A percentile compares a stretch with the other conserved stretches of the same genome.
phyloP scores from a whole-genome alignment of 2,329 filamentous ascomycete genomes.

The Cladophialophora exuberans region DNA sequence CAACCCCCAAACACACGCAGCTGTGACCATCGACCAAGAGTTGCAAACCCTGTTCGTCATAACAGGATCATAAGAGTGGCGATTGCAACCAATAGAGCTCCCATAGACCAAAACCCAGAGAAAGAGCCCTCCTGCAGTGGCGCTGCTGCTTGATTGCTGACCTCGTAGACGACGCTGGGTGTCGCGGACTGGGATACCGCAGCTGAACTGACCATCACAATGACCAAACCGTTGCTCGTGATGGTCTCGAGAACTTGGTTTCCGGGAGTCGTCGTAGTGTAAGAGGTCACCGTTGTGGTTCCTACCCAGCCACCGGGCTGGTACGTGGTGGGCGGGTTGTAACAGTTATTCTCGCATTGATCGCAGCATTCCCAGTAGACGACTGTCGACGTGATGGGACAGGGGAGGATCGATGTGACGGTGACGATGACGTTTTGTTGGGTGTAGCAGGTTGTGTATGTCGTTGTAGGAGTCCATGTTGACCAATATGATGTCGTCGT shows the following conservation, averaged over 20 bases:
- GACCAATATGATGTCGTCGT: conserved; percentile 30
- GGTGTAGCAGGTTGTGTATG: conserved; percentile 26
- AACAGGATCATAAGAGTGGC: conserved; percentile 27
- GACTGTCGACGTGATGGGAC: conserved; percentile 28
- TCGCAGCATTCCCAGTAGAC: conserved; percentile 30
- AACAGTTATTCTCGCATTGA: conserved; percentile 26
- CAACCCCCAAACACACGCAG: no score
- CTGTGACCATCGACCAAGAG: no score
- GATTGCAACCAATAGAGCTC: conserved; percentile 19
- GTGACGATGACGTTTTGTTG: conserved; percentile 29
- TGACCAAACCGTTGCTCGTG: conserved; percentile 28
- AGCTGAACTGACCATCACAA: conserved; percentile 20
- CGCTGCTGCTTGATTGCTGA: conserved; percentile 21
- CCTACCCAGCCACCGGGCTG: conserved; percentile 11
- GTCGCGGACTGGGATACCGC: conserved; percentile 6
- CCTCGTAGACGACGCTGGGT: conserved; percentile 23
- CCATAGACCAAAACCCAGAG: conserved; percentile 20
- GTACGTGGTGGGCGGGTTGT: conserved; percentile 10
- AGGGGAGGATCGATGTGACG: conserved; percentile 27
- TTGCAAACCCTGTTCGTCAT: conserved; percentile 2
- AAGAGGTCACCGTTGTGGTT: conserved; percentile 27
- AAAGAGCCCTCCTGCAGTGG: conserved; percentile 14
- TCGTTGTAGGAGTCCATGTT: conserved; percentile 25
- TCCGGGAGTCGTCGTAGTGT: conserved; percentile 25
- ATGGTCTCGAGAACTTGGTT: conserved; percentile 12